These are phyloP conservation scores for Rubia yunnanensis DNA, from an alignment of 257 asterid species.

Conservation along the genomic window DNA sequence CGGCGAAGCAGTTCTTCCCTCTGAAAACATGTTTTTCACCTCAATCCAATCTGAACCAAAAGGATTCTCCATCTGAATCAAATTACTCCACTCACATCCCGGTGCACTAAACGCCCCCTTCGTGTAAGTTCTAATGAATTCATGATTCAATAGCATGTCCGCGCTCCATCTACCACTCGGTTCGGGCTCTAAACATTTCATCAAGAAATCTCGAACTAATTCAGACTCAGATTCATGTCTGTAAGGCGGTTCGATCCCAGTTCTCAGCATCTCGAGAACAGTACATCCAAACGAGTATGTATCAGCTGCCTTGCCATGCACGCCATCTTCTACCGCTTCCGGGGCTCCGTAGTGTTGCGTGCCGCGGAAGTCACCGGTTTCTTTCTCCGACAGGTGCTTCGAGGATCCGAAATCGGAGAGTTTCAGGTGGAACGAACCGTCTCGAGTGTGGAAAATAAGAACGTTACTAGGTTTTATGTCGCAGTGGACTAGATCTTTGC, in stretches of 20 bases:
- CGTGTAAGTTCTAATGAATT: neutral
- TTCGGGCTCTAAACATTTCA: neutral
- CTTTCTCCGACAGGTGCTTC: too few relatives aligned
- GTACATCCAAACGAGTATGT: neutral
- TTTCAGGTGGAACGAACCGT: neutral
- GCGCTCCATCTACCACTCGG: neutral
- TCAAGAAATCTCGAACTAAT: neutral
- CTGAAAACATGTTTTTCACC: neutral
- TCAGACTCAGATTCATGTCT: neutral
- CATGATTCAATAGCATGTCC: neutral
- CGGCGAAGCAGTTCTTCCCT: neutral
- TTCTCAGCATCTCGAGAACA: neutral
- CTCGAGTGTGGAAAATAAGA: neutral
- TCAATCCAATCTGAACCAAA: neutral
- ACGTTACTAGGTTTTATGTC: neutral
- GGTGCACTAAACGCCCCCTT: neutral
- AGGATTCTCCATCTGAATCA: neutral
- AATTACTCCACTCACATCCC: neutral
- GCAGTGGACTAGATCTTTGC: neutral
- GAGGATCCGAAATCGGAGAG: neutral
- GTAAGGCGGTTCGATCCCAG: too few relatives aligned
- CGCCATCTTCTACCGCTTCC: neutral
- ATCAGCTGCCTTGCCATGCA: neutral
- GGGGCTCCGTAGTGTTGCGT: too few relatives aligned
- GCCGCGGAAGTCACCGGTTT: too few relatives aligned